Conservation (phyloP, 441 rosid species). For the Brassica hybrid region DNA sequence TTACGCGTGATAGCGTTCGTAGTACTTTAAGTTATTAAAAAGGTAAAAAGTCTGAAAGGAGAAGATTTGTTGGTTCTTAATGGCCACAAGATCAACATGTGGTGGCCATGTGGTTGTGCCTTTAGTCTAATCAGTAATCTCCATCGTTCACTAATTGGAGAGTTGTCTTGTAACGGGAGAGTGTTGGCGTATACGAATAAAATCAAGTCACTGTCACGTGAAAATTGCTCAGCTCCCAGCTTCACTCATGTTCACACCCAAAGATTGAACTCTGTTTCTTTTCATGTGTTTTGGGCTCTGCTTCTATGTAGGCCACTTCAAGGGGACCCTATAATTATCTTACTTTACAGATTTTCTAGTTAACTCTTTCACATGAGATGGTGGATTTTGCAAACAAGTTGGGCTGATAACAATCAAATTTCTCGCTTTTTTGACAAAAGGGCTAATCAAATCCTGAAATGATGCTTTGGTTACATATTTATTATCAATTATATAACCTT, state of each 20-base stretch:
- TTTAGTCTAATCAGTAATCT: slow-evolving; percentile 20
- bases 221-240: neutral
- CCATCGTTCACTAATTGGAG: neutral
- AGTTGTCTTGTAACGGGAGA: slow-evolving; percentile 21
- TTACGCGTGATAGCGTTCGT: neutral
- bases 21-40: neutral
- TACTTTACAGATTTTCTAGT: neutral
- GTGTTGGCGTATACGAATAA: slow-evolving; percentile 30
- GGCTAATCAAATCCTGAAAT: slow-evolving; percentile 10
- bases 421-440: neutral
- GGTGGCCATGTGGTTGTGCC: neutral
- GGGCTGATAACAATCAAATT: neutral
- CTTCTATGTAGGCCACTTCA: neutral
- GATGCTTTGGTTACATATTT: slow-evolving; percentile 12
- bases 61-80: slow-evolving; percentile 24
- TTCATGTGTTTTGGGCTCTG: slow-evolving; percentile 5
- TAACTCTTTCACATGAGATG: neutral
- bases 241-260: slow-evolving; percentile 9
- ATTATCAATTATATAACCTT: neutral
- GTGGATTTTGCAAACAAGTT: neutral
- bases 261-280: neutral
- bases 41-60: neutral
- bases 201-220: slow-evolving; percentile 33
- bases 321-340: slow-evolving; percentile 25
- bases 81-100: slow-evolving; percentile 25